These are phyloP conservation scores for Xylaria venustula DNA, from an alignment of 495 filamentous ascomycete genomes.

Conservation along the genomic window DNA sequence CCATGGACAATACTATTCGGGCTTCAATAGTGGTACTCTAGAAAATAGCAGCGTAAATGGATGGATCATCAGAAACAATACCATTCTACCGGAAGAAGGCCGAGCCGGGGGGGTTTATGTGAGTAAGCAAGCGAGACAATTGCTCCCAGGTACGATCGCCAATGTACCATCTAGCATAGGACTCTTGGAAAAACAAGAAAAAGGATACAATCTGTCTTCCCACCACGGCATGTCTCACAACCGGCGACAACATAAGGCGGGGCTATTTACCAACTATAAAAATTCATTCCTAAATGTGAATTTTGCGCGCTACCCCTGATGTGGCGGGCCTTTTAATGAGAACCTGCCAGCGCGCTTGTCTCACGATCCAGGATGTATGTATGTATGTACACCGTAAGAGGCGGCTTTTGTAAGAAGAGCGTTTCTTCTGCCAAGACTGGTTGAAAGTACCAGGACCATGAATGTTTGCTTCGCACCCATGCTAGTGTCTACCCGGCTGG, in stretches of 20 bases:
- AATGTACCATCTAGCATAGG: neutral
- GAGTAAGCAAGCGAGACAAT: neutral
- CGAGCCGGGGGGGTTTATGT: neutral
- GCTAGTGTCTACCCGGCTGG: neutral
- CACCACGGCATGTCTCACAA: constrained; percentile 3
- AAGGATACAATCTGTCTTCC: neutral
- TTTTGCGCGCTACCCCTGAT: constrained; percentile 7
- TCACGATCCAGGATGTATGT: neutral
- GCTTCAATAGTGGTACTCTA: neutral
- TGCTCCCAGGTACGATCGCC: neutral
- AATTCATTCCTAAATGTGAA: constrained; percentile 10
- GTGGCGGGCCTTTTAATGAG: neutral
- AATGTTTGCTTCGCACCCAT: constrained; percentile 11
- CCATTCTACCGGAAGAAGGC: neutral
- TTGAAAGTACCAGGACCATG: neutral
- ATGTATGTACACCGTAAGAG: neutral
- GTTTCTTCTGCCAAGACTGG: constrained; percentile 9
- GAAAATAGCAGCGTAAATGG: neutral
- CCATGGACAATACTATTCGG: neutral
- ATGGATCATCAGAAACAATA: neutral
- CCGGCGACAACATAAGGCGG: constrained; percentile 12
- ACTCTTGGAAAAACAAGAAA: neutral
- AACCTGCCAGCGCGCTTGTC: constrained; percentile 3
- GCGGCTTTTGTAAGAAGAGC: neutral
- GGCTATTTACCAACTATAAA: constrained; percentile 6